Conservation (phyloP, 306 rosid species). For the Begonia fuchsioides region DNA sequence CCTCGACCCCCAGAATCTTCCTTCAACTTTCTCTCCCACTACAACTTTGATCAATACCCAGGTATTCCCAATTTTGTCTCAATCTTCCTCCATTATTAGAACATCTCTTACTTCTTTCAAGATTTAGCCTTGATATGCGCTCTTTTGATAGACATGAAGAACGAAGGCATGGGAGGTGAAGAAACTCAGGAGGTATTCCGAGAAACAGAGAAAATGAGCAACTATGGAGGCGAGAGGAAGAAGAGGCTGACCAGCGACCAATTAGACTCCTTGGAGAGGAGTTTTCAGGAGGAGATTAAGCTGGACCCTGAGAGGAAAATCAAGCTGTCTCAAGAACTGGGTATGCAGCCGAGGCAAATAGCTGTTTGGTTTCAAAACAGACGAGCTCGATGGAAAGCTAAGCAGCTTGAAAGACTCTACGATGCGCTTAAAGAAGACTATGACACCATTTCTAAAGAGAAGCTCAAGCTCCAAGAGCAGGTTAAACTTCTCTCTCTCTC, state of each 20-base stretch:
- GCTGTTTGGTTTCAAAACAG: conserved; percentile 97
- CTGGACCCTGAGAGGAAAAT: conserved; percentile 79
- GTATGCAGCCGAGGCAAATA: conserved; percentile 89
- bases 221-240: conserved; percentile 37
- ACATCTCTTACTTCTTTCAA: conserved; percentile 2
- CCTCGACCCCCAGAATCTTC: conserved; percentile 52
- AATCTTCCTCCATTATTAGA: conserved; percentile 3
- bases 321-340: conserved; percentile 79
- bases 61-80: conserved; percentile 24
- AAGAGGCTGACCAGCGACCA: conserved; percentile 63
- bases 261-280: conserved; percentile 63
- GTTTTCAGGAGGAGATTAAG: conserved; percentile 83
- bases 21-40: conserved; percentile 60
- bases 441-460: conserved; percentile 57
- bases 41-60: conserved; percentile 37
- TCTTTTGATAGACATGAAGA: conserved; percentile 6
- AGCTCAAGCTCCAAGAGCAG: conserved; percentile 73
- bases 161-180: conserved; percentile 3
- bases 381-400: conserved; percentile 87
- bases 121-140: not conserved
- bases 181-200: not conserved
- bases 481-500: conserved; percentile 12
- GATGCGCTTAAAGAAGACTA: conserved; percentile 70
- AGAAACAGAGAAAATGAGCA: not conserved
- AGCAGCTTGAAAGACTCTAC: conserved; percentile 79